Conservation (phyloP, 257 asterid genomes). For the Coffea eugenioides region DNA sequence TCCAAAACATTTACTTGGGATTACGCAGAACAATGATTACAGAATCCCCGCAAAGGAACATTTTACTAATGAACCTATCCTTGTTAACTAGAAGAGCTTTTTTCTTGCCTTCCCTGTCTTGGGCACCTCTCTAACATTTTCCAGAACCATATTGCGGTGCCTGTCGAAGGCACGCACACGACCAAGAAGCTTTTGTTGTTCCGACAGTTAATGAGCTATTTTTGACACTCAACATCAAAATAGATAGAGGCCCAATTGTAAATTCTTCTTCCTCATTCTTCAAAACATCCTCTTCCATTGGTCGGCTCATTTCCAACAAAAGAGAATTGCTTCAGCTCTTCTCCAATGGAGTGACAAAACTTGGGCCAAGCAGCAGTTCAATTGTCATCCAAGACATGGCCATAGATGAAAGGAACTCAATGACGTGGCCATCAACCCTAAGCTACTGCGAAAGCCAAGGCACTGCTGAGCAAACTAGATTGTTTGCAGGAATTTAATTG, state of each 20-base stretch:
- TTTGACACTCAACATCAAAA: too few species aligned
- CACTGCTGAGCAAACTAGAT: too few species aligned
- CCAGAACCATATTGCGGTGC: too few species aligned
- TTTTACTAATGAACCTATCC: slow-evolving; percentile 84
- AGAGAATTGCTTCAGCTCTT: neutral
- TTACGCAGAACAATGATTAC: slow-evolving; percentile 70
- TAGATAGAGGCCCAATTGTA: slow-evolving; percentile 80
- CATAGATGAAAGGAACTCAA: neutral
- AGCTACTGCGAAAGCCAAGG: neutral
- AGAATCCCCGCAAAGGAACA: slow-evolving; percentile 63
- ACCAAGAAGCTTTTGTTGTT: too few species aligned
- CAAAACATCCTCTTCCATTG: slow-evolving; percentile 68
- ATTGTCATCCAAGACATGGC: neutral
- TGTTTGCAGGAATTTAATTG: too few species aligned
- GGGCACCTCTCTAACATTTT: slow-evolving; percentile 45
- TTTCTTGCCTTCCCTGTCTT: slow-evolving; percentile 95
- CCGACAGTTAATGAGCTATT: too few species aligned
- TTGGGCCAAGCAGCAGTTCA: neutral
- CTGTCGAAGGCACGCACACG: too few species aligned
- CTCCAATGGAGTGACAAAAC: neutral
- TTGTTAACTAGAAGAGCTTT: slow-evolving; percentile 88
- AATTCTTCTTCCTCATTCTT: slow-evolving; percentile 89
- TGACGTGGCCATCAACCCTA: slow-evolving; percentile 1
- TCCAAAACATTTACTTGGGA: slow-evolving; percentile 44
- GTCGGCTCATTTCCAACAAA: slow-evolving; percentile 30